These are phyloP conservation scores for Ploettnerulaceae sp. DNA, from an alignment of 2,329 filamentous ascomycete genomes.

Conservation along the genomic window DNA sequence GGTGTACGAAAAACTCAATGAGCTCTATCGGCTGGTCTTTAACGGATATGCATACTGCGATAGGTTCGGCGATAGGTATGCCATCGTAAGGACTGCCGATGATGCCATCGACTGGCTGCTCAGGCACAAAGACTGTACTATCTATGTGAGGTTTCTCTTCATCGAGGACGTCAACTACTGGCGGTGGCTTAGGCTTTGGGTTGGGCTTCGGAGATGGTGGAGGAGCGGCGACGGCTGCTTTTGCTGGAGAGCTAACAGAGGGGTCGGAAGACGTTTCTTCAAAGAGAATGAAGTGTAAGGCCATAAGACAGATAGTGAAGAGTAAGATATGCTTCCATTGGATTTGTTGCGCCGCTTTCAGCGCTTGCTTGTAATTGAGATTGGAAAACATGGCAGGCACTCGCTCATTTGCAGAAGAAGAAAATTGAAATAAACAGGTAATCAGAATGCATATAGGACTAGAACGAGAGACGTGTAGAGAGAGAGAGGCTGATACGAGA, in stretches of 20 bases:
- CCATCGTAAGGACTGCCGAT: constrained; percentile 5
- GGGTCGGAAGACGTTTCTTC: constrained; percentile 3
- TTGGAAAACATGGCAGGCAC: constrained; percentile 2
- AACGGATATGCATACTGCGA: constrained; percentile 28
- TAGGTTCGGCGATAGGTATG: constrained; percentile 5
- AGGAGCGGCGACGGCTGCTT: neutral
- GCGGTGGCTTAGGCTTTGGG: constrained; percentile 1
- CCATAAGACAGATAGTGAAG: constrained; percentile 9
- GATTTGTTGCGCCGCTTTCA: neutral
- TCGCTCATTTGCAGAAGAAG: too few species aligned
- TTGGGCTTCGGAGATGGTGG: neutral
- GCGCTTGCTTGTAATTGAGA: neutral
- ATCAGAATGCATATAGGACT: too few species aligned
- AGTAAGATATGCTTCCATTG: constrained; percentile 17
- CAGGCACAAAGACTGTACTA: neutral
- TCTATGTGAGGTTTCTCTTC: constrained; percentile 1
- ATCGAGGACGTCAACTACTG: constrained; percentile 1
- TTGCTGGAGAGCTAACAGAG: neutral
- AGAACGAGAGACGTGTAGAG: too few species aligned
- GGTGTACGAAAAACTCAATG: constrained; percentile 27
- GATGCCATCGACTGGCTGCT: constrained; percentile 2
- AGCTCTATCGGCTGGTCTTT: constrained; percentile 26
- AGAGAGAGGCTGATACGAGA: too few species aligned
- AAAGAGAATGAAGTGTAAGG: constrained; percentile 11
- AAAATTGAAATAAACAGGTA: too few species aligned